Percentiles rank a stretch among this genome's conserved stretches.
These are phyloP conservation scores for Kodamaea nitidulidarum DNA, from an alignment of 805 yeast species.

Conservation along the genomic window DNA sequence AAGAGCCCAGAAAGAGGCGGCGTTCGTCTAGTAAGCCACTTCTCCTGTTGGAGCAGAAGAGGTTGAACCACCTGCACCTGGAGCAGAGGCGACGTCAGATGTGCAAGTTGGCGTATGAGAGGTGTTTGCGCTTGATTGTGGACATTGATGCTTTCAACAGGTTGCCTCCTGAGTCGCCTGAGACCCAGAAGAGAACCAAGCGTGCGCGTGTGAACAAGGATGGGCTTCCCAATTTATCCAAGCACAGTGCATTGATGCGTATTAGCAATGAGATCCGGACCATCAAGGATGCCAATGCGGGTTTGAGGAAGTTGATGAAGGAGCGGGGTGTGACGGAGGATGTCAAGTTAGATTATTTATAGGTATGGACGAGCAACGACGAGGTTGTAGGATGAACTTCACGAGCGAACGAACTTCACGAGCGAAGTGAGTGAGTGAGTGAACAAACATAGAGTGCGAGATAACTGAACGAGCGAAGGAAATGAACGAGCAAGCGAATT, in stretches of 20 bases:
- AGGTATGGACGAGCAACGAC: neutral
- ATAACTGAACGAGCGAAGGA: too few species aligned
- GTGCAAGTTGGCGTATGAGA: conserved; percentile 42
- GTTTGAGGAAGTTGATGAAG: conserved; percentile 18
- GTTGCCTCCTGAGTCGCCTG: conserved; percentile 17
- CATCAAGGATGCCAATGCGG: conserved; percentile 31
- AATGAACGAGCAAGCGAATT: too few species aligned
- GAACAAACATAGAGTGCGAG: too few species aligned
- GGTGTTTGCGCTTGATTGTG: conserved; percentile 38
- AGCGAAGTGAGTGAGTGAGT: too few species aligned
- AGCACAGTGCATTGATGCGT: conserved; percentile 40
- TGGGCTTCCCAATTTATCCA: conserved; percentile 43
- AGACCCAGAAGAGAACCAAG: conserved; percentile 23
- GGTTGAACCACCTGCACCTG: conserved; percentile 39
- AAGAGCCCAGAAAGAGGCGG: conserved; percentile 20
- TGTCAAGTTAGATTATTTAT: conserved; percentile 1
- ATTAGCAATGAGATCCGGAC: conserved; percentile 36
- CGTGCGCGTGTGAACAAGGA: conserved; percentile 39
- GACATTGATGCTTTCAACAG: conserved; percentile 31
- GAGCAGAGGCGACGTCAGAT: conserved; percentile 43
- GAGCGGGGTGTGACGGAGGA: conserved; percentile 4
- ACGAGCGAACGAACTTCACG: too few species aligned
- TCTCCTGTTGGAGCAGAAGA: conserved; percentile 36
- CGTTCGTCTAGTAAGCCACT: conserved; percentile 33
- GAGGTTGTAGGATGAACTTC: too few species aligned